Evolutionary conservation across 345 rosid species (phyloP), one percentile per base, ranked within the genome.

Genomic region (Carallia pectinifolia): DNA sequence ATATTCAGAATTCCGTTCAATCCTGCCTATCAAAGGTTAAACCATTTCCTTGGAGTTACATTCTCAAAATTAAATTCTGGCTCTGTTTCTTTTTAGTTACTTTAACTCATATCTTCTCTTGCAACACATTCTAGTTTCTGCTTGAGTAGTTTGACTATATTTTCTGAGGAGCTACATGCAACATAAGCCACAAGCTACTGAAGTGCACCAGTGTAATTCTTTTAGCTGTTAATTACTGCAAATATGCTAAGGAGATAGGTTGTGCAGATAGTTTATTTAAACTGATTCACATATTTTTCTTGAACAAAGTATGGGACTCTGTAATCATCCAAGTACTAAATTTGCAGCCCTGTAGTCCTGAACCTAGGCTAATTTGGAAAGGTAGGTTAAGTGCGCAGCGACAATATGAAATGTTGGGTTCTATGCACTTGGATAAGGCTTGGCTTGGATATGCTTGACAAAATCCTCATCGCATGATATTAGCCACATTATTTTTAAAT

Each of bases 1-100:
- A 87, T 75, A 81, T 86, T 64, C 88, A 82, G 81, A 77, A 71
- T 63, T 79, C 96, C 60, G 76, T 91, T 78, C 86, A 81, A 68
- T 76, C 82, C 61, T 78, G 81, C 66, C 72, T 93, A 69, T 60
- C 58, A 64, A 72, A 90, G 98, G 96, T 90, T 54, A 52, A 65
- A 60, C 48, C 48, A 72, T 61, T 60, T 23, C 19, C 44, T 7
- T 9, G 10, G 16, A 58, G 18, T 37, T 65, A 3, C 50, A 27
- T 53, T 67, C 62, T 27, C 47, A 40, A 18, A 63, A 7, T 58
- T 69, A 52, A 61, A 50, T 7, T 30, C 59, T 67, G 12, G 33
- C 15, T 50, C 7, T 7, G 36, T 68, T 15, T 27, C 27, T 33
- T 8, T 33, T 53, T 53, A 29, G n/a, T 66, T 53, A 23, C 10